phyloP scores from a whole-genome alignment of 2,329 filamentous ascomycete genomes.

The Neofusicoccum kwambonambiense region DNA sequence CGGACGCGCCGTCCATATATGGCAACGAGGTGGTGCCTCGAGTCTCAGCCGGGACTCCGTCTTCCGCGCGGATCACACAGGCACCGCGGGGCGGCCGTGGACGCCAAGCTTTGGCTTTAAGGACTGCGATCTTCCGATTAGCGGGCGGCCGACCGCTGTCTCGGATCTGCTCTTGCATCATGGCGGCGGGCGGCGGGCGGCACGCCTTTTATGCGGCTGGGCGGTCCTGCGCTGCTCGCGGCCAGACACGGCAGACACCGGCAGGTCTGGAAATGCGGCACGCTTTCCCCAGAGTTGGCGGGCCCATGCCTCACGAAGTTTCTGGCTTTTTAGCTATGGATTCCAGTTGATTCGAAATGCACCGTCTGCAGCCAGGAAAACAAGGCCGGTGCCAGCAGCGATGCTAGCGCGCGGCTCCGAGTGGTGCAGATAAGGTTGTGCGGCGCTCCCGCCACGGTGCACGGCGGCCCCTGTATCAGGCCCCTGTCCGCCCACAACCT shows the following conservation, averaged over 20 bases:
- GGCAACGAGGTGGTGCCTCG: background rate
- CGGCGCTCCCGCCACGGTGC: background rate
- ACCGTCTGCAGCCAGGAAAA: background rate
- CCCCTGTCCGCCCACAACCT: background rate
- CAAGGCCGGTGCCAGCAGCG: background rate
- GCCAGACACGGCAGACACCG: background rate
- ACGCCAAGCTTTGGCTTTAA: background rate
- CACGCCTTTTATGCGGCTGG: background rate
- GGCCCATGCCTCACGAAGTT: background rate
- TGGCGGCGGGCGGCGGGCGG: background rate
- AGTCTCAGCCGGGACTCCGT: slow-evolving; percentile 4
- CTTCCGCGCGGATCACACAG: slow-evolving; percentile 6
- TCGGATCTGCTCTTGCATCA: background rate
- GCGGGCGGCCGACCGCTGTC: background rate
- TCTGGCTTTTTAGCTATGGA: background rate
- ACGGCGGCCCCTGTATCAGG: slow-evolving; percentile 1
- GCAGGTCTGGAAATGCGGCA: background rate
- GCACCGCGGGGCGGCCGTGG: background rate
- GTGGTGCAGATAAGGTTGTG: background rate
- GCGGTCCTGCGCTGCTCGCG: background rate
- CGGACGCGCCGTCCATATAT: background rate
- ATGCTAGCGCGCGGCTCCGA: background rate
- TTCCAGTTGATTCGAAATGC: background rate
- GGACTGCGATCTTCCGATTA: background rate
- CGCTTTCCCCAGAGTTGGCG: background rate